Base-by-base conservation (phyloP, 2,329 filamentous ascomycete genomes). In the Fusarium hostae region DNA sequence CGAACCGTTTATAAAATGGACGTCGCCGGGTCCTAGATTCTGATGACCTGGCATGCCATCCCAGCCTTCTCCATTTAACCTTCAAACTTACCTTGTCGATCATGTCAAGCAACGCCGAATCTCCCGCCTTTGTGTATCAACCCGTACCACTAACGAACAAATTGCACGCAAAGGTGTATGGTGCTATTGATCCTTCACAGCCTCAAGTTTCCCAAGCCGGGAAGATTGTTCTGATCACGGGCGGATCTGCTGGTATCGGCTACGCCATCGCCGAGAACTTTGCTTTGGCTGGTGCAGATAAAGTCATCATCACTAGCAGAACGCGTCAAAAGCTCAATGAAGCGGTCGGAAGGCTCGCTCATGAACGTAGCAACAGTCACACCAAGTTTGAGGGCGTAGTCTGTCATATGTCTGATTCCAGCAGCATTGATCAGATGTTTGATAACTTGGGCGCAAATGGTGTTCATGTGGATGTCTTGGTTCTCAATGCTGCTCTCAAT, bases 161-260 rank as follows among this genome's bases (percentile, higher is more conserved):
- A 9, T 6, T 60, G 7, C 57, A 60, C 24, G 2, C 37, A n/a
- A 1, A 13, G 2, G 30, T 20, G 7, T 60, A 56, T 10, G 30
- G 18, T 6, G 39, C 39, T 15, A 63, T 62, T 7, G 6, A 37
- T 3, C 34, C 57, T 20, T 45, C 45, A 32, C 20, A 24, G 15
- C 22, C 57, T 15, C 26, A 11, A 1, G 4, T 64, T 4, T 64
- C 45, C 5, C 61, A 64, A 35, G 15, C 22, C 24, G 57, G 45
- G 3, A 64, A 13, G 20, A 64, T 39, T 1, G 20, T 63, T 4
- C 45, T 54, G 13, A 24, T 64, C 18, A 64, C 61, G 6, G 57
- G 57, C 15, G 57, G 45, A 10, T 45, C 61, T 11, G 12, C 22
- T 1, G 57, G 57, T 5, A 64, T 64, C 3, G 39, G 61, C 2